Evolutionary conservation across 306 rosid genomes (phyloP), one percentile per base, ranked within the genome.

Genomic region (Hippophae gyantsensis): DNA sequence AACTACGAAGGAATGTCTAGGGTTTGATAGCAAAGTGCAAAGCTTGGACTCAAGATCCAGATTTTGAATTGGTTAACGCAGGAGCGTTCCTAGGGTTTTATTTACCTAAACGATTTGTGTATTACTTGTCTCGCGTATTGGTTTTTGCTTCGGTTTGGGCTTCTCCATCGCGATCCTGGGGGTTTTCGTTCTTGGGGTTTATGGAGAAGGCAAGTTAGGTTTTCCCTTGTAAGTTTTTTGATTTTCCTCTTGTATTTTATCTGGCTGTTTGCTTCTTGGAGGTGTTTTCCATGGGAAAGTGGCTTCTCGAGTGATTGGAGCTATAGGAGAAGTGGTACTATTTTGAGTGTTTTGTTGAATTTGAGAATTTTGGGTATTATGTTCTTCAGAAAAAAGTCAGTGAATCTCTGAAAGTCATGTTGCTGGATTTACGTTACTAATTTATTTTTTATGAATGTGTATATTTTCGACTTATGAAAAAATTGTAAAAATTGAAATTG

Each of bases 101-200:
- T 32, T 70, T 32, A 43, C 71, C 13, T 3, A 70, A 10, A 6
- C 56, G 63, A 60, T 58, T 64, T 53, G 67, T 49, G 38, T 32
- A 32, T 69, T 72, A 41, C 41, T 56, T 52, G 40, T 53, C 44
- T 73, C 68, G 55, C 65, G 14, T 66, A n/a, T 57, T 72, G 51
- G 71, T 12, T 60, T 62, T 80, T 53, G 69, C 78, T 75, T 71
- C 64, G 26, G 23, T 71, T 72, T 46, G 55, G 38, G 63, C 62
- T 48, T 51, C 11, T 53, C 62, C 32, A 56, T 66, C 62, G 68
- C 78, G 92, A 79, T 86, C 90, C 75, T 50, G 76, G 87, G 89
- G 76, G 48, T 76, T 65, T 52, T 57, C 7, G 53, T 47, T 62
- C 56, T 54, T 25, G 55, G 70, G 38, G 38, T 73, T 84, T 81